phyloP scores from a whole-genome alignment of 1,284 basidiomycete species.

The Boletus semigastroideus region DNA sequence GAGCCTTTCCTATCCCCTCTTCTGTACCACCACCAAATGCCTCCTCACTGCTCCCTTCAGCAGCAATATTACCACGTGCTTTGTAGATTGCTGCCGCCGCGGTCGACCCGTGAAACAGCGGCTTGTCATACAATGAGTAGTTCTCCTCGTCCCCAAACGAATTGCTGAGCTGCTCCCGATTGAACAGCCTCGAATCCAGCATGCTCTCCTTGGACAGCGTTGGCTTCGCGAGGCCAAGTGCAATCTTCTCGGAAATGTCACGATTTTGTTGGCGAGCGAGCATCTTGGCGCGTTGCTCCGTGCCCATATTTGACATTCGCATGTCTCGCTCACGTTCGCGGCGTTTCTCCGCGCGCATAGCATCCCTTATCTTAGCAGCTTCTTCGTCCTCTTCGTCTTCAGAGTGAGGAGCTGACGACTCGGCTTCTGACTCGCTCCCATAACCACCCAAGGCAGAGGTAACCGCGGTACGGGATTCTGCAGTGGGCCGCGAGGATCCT shows the following conservation, averaged over 20 bases:
- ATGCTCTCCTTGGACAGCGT: slow-evolving; percentile 94
- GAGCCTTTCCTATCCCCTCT: slow-evolving; percentile 86
- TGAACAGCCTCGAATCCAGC: slow-evolving; percentile 96
- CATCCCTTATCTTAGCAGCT: slow-evolving; percentile 82
- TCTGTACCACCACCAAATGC: slow-evolving; percentile 93
- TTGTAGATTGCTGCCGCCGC: slow-evolving; percentile 99
- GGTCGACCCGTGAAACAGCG: slow-evolving; percentile 93
- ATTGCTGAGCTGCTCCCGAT: slow-evolving; percentile 83
- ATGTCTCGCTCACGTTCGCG: slow-evolving; percentile 95
- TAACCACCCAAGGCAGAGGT: slow-evolving; percentile 82
- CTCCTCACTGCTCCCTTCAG: slow-evolving; percentile 77
- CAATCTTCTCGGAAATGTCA: slow-evolving; percentile 99
- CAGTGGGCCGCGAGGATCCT: slow-evolving; percentile 51
- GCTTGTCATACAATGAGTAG: slow-evolving; percentile 93
- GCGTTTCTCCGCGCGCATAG: slow-evolving; percentile 90
- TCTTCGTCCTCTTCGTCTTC: slow-evolving; percentile 75
- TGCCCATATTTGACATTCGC: slow-evolving; percentile 99
- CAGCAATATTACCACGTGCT: slow-evolving; percentile 76
- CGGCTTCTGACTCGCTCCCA: slow-evolving; percentile 70
- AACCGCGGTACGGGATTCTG: slow-evolving; percentile 63
- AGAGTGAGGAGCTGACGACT: slow-evolving; percentile 45
- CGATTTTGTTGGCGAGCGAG: slow-evolving; percentile 95
- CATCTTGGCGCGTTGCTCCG: slow-evolving; percentile 94
- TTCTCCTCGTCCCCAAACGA: slow-evolving; percentile 90
- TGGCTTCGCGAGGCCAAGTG: slow-evolving; percentile 95